Percentiles rank a stretch among this genome's conserved stretches.
phyloP scores from a whole-genome alignment of 345 rosid species.

The Aquilaria sinensis region DNA sequence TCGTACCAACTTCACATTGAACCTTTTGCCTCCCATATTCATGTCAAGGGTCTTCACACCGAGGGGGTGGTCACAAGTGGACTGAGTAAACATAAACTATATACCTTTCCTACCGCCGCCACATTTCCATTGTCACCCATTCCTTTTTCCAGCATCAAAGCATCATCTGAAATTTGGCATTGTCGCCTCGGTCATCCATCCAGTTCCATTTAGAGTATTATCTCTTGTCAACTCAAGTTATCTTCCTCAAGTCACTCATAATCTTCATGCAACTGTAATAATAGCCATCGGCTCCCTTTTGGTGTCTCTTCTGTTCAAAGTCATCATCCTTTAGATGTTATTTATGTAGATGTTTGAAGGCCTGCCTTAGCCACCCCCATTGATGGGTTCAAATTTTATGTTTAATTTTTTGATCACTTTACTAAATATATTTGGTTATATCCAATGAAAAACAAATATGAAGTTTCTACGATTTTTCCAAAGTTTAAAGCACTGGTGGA shows the following conservation, averaged over 20 bases:
- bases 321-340: too few relatives aligned
- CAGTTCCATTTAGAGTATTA: too few relatives aligned
- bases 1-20: not conserved
- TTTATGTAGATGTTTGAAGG: too few relatives aligned
- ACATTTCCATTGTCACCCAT: not conserved
- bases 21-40: not conserved
- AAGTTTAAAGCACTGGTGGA: not conserved
- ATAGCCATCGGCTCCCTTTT: not conserved
- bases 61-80: not conserved
- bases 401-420: too few relatives aligned
- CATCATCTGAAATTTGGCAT: not conserved
- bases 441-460: not conserved
- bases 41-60: not conserved
- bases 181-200: not conserved
- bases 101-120: not conserved
- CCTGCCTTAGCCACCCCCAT: too few relatives aligned
- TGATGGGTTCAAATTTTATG: too few relatives aligned
- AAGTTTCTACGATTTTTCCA: not conserved
- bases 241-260: not conserved
- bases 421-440: not conserved
- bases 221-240: not conserved
- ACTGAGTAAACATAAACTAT: not conserved
- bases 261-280: not conserved
- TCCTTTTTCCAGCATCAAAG: not conserved
- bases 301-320: not conserved